Conservation (phyloP, 225 moss, liverwort and hornwort species). For the Asterella californica region DNA sequence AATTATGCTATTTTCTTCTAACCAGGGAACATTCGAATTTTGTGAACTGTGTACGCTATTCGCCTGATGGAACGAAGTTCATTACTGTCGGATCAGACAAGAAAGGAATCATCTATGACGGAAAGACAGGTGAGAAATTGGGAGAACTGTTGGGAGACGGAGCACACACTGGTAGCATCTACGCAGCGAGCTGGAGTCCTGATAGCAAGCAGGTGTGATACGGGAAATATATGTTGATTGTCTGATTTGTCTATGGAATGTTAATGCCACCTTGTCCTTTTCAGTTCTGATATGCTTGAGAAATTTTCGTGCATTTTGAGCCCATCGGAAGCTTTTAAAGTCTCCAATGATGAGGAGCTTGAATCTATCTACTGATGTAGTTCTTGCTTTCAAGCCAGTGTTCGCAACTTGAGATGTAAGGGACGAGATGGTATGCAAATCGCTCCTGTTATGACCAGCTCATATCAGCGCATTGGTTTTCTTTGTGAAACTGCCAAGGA, state of each 20-base stretch:
- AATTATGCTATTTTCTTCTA: background rate
- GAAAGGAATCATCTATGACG: constrained; percentile 75
- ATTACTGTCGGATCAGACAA: constrained; percentile 88
- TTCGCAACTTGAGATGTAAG: background rate
- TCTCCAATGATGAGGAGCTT: background rate
- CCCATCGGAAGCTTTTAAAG: background rate
- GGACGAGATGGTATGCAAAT: background rate
- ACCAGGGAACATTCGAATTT: constrained; percentile 84
- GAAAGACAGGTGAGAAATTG: constrained; percentile 71
- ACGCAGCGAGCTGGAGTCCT: constrained; percentile 92
- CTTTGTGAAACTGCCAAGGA: background rate
- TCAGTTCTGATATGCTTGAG: background rate
- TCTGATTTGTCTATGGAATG: background rate
- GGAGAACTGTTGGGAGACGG: constrained; percentile 64
- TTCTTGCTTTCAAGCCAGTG: background rate
- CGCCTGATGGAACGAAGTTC: constrained; percentile 87
- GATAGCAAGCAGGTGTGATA: constrained; percentile 68
- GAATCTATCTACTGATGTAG: background rate
- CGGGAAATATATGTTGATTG: background rate
- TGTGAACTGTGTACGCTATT: constrained; percentile 92
- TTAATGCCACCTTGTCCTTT: background rate
- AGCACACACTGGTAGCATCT: constrained; percentile 83
- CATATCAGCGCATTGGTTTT: background rate
- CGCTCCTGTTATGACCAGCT: background rate
- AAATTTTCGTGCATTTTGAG: background rate